phyloP scores from a whole-genome alignment of 2,329 filamentous ascomycete species.

The Pezicula carpinea region DNA sequence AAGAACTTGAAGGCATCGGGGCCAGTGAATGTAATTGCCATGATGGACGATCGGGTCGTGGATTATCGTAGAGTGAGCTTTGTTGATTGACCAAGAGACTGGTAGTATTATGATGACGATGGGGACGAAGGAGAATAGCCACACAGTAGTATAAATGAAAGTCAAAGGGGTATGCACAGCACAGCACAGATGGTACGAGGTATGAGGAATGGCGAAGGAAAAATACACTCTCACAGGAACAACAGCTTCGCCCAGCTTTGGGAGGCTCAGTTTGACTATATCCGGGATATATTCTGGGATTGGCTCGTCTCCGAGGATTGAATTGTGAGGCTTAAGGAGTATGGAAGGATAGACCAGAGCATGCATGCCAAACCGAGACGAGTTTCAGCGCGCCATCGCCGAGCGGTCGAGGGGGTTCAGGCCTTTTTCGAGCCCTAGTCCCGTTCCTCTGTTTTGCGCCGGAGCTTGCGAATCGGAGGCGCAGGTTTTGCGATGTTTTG shows the following conservation, averaged over 20 bases:
- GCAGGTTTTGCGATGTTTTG: background rate
- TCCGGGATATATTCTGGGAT: background rate
- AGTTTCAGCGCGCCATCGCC: background rate
- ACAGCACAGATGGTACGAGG: background rate
- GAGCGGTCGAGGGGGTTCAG: background rate
- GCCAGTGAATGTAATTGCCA: conserved; percentile 27
- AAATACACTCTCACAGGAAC: background rate
- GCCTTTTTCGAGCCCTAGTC: background rate
- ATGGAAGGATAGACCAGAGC: background rate
- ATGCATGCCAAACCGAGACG: background rate
- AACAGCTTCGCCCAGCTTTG: background rate
- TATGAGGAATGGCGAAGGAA: no score
- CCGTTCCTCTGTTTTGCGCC: background rate
- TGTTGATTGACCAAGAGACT: background rate
- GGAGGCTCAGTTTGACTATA: background rate
- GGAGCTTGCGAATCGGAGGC: background rate
- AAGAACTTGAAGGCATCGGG: conserved; percentile 30
- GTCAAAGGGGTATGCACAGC: background rate
- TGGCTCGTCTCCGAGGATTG: no score
- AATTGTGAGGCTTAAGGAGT: background rate
- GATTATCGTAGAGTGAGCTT: conserved; percentile 2
- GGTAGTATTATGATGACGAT: background rate
- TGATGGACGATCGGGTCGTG: conserved; percentile 1
- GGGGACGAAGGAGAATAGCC: background rate
- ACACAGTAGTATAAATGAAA: background rate